A percentile compares a stretch with the other conserved stretches of the same genome.
Evolutionary conservation across 1,284 basidiomycete genomes (phyloP).

Genomic region (Porogramme epimiltina): DNA sequence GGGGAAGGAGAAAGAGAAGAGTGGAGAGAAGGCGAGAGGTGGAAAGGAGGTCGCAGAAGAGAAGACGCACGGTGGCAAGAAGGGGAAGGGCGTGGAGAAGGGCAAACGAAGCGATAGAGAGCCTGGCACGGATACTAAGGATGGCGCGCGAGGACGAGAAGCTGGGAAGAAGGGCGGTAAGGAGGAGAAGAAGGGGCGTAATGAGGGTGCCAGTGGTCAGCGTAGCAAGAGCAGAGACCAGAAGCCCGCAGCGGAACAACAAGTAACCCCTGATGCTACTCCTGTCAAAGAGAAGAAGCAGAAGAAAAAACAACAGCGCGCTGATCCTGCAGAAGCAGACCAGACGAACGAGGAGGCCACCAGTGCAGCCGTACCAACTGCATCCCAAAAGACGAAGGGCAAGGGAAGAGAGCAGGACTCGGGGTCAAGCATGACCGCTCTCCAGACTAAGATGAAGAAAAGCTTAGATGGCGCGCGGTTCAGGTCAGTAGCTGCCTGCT

Average conservation of each 20-base stretch:
- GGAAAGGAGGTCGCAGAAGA: conserved; percentile 1
- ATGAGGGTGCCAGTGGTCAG: neutral
- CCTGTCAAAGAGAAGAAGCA: conserved; percentile 17
- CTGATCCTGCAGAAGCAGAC: neutral
- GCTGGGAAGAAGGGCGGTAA: conserved; percentile 34
- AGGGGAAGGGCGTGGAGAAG: conserved; percentile 28
- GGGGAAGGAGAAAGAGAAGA: conserved; percentile 14
- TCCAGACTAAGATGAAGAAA: conserved; percentile 78
- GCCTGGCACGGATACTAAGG: neutral
- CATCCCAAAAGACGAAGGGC: neutral
- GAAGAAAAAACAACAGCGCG: conserved; percentile 17
- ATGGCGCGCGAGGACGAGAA: neutral
- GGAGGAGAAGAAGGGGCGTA: conserved; percentile 26
- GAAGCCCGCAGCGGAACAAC: neutral
- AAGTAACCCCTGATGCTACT: neutral
- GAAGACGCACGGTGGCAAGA: conserved; percentile 19
- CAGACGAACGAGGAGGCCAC: neutral
- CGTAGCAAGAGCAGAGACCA: neutral
- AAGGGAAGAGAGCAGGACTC: conserved; percentile 1
- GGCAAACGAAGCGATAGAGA: conserved; percentile 25
- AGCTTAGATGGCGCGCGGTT: conserved; percentile 85
- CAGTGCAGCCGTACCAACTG: neutral
- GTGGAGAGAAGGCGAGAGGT: too few species aligned
- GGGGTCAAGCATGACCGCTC: conserved; percentile 52
- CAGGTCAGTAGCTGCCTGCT: conserved; percentile 49